phyloP scores from a whole-genome alignment of 2,329 filamentous ascomycete species.

The Fusarium sp. region DNA sequence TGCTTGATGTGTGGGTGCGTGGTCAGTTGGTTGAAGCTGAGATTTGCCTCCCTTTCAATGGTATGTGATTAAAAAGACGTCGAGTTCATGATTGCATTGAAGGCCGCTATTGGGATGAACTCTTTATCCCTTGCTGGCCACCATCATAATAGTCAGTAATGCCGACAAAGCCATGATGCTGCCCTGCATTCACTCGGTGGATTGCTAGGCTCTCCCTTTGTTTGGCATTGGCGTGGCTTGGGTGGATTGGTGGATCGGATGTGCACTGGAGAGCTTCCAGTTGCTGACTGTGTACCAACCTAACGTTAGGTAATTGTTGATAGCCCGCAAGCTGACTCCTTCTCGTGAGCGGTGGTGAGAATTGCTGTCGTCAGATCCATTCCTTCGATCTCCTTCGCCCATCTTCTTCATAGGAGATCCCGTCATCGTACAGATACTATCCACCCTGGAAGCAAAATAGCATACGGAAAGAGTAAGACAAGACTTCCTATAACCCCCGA shows the following conservation, averaged over 20 bases:
- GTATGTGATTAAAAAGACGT: not conserved
- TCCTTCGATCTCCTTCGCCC: slow-evolving; percentile 26
- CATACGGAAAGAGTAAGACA: slow-evolving; percentile 2
- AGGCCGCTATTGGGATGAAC: slow-evolving; percentile 3
- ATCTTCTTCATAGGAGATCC: slow-evolving; percentile 16
- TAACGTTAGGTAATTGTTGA: not conserved
- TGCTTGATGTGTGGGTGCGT: slow-evolving; percentile 1
- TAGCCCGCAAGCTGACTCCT: slow-evolving; percentile 1
- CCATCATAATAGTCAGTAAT: slow-evolving; percentile 19
- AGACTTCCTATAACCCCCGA: not conserved
- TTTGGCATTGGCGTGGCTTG: slow-evolving; percentile 33
- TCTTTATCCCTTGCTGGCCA: slow-evolving; percentile 13
- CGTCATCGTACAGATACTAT: slow-evolving; percentile 39
- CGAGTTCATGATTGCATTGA: not conserved
- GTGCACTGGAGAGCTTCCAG: slow-evolving; percentile 13
- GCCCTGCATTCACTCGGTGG: slow-evolving; percentile 36
- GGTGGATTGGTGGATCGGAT: slow-evolving; percentile 31
- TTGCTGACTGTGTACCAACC: slow-evolving; percentile 25
- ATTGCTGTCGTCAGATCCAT: slow-evolving; percentile 24
- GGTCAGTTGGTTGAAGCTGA: slow-evolving; percentile 2
- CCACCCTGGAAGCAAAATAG: slow-evolving; percentile 3
- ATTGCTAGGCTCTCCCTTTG: slow-evolving; percentile 24
- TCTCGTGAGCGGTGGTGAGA: slow-evolving; percentile 16
- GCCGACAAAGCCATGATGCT: slow-evolving; percentile 22
- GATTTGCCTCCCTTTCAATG: slow-evolving; percentile 27